These are phyloP conservation scores for Ophidiomyces ophidiicola DNA, from an alignment of 2,329 filamentous ascomycete genomes.

Conservation along the genomic window DNA sequence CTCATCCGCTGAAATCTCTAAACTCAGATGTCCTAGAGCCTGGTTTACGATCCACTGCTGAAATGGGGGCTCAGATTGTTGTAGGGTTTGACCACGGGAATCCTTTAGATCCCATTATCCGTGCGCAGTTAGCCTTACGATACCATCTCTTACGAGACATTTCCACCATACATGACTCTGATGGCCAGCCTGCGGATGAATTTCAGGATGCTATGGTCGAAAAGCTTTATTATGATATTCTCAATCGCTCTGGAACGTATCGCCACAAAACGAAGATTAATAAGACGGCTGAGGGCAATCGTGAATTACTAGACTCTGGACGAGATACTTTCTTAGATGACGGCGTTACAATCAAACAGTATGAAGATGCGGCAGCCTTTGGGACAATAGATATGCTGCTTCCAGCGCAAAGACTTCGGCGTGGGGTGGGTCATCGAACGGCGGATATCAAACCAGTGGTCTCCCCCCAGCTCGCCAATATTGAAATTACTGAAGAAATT, in stretches of 20 bases:
- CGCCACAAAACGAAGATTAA: conserved; percentile 62
- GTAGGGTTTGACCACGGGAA: conserved; percentile 95
- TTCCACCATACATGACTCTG: conserved; percentile 75
- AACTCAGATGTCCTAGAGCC: conserved; percentile 40
- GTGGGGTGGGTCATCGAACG: conserved; percentile 37
- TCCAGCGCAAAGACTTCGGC: conserved; percentile 33
- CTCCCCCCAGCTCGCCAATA: conserved; percentile 41
- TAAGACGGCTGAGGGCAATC: conserved; percentile 69
- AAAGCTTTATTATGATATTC: conserved; percentile 84
- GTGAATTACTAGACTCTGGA: conserved; percentile 67
- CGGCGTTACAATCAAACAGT: conserved; percentile 56
- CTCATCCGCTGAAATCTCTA: conserved; percentile 55
- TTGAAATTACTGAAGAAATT: conserved; percentile 54
- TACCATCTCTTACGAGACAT: conserved; percentile 70
- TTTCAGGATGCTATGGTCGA: conserved; percentile 72
- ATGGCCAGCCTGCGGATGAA: conserved; percentile 55
- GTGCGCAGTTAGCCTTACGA: conserved; percentile 74
- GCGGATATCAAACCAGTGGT: conserved; percentile 40
- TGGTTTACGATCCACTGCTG: conserved; percentile 61
- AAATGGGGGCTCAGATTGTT: conserved; percentile 97
- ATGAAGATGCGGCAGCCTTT: conserved; percentile 57
- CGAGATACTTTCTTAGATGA: conserved; percentile 63
- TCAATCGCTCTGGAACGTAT: conserved; percentile 83
- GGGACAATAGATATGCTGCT: conserved; percentile 38
- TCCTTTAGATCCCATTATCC: conserved; percentile 78